Evolutionary conservation across 1,139 yeast species (phyloP).

Genomic region (Taphrina pruni): DNA sequence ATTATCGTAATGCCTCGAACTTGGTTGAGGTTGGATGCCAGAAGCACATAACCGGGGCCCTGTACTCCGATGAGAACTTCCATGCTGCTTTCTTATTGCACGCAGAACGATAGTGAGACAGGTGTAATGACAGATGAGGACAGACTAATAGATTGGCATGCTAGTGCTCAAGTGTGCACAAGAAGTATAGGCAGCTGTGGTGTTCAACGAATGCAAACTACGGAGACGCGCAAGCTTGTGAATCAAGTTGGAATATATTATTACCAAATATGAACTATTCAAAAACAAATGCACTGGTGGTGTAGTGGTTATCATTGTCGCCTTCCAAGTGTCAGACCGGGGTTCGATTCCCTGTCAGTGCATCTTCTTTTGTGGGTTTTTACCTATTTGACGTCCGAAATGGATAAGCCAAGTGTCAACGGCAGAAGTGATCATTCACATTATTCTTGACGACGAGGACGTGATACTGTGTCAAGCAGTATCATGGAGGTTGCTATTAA

Average conservation of each 20-base stretch:
- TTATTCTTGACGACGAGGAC: no score
- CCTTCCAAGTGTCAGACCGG: slow-evolving; percentile 33
- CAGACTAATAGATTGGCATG: no score
- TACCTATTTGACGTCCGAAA: no score
- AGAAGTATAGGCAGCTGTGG: no score
- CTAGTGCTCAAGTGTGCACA: no score
- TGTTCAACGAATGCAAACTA: not conserved
- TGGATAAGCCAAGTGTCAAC: no score
- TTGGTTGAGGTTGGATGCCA: slow-evolving; percentile 89
- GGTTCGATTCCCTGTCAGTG: slow-evolving; percentile 32
- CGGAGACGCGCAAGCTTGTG: slow-evolving; percentile 6
- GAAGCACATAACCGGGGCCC: slow-evolving; percentile 43
- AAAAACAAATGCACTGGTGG: slow-evolving; percentile 19
- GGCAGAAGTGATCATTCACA: no score
- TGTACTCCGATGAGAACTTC: slow-evolving; percentile 39
- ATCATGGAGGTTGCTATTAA: no score
- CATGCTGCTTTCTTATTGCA: slow-evolving; percentile 18
- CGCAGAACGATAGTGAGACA: not conserved
- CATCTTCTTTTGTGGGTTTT: not conserved
- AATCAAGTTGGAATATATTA: no score
- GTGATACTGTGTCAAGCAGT: no score
- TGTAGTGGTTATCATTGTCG: slow-evolving; percentile 28
- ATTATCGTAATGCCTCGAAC: slow-evolving; percentile 92
- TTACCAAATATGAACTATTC: no score
- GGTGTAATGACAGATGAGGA: no score